Conservation (phyloP, 768 basidiomycete genomes). For the Austroboletus eburneus region DNA sequence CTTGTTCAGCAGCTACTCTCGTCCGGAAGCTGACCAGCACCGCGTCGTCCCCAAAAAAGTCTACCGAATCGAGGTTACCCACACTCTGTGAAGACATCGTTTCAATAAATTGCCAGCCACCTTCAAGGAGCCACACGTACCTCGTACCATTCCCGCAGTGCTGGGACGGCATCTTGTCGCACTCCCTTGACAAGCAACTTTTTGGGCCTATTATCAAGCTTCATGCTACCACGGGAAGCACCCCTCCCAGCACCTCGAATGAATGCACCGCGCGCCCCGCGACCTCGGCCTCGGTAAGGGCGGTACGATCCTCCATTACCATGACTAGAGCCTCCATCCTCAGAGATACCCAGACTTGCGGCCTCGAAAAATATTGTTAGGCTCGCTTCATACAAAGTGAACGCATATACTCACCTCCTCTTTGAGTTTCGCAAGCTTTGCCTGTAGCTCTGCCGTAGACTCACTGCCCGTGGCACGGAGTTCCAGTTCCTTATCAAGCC, state of each 20-base stretch:
- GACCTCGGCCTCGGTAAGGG: conserved; percentile 64
- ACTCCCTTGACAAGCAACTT: conserved; percentile 73
- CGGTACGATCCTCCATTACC: conserved; percentile 45
- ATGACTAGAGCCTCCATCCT: conserved; percentile 37
- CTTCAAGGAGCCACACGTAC: conserved; percentile 31
- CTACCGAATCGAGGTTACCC: conserved; percentile 67
- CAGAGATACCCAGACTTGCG: conserved; percentile 67
- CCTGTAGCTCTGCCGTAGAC: conserved; percentile 67
- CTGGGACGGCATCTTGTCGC: conserved; percentile 48
- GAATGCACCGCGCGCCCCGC: conserved; percentile 55
- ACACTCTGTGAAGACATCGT: conserved; percentile 41
- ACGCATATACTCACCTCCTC: conserved; percentile 55
- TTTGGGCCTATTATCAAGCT: conserved; percentile 86
- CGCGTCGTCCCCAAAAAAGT: conserved; percentile 51
- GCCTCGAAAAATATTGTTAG: conserved; percentile 43
- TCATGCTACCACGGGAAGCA: conserved; percentile 71
- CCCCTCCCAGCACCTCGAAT: conserved; percentile 63
- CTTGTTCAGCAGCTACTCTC: conserved; percentile 74
- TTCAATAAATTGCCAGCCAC: background rate
- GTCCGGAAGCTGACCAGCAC: conserved; percentile 67
- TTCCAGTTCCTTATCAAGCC: conserved; percentile 83
- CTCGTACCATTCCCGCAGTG: conserved; percentile 82
- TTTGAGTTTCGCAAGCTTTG: conserved; percentile 70
- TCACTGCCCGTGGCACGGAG: conserved; percentile 44
- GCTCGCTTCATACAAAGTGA: conserved; percentile 1